A percentile compares a stretch with the other conserved stretches of the same genome.
Evolutionary conservation across 345 rosid species (phyloP).

Genomic region (Eutrema japonicum): DNA sequence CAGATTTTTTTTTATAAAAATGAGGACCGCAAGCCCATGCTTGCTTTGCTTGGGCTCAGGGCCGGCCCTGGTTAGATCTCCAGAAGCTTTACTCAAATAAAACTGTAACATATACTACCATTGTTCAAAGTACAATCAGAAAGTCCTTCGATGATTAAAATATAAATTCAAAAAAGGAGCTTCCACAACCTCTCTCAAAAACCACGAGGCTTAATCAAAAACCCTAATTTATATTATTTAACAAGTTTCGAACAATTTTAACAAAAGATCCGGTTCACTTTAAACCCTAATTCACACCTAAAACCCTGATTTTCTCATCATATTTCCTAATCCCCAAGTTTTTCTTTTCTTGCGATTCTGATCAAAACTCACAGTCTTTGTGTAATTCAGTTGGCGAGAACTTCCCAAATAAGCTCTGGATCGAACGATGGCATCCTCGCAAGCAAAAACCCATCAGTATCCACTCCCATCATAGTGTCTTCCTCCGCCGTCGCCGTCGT

Average conservation of each 20-base stretch:
- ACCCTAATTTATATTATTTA: constrained; percentile 24
- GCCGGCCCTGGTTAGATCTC: neutral
- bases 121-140: constrained; percentile 25
- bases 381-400: constrained; percentile 66
- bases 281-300: constrained; percentile 32
- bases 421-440: constrained; percentile 91
- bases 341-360: neutral
- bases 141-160: constrained; percentile 30
- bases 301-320: constrained; percentile 13
- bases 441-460: constrained; percentile 60
- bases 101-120: constrained; percentile 6
- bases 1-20: too few species aligned
- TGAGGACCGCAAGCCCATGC: too few species aligned
- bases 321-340: constrained; percentile 1
- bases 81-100: constrained; percentile 23
- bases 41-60: too few species aligned
- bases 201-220: constrained; percentile 40
- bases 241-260: neutral
- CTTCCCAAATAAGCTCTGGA: constrained; percentile 90
- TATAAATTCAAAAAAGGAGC: constrained; percentile 24
- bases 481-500: constrained; percentile 43
- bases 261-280: constrained; percentile 31
- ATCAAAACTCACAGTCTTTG: constrained; percentile 26
- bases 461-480: constrained; percentile 42
- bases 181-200: constrained; percentile 43